Percentiles rank a stretch among this genome's conserved stretches.
Conservation (phyloP, 2,329 filamentous ascomycete species). For the Fusarium staphyleae region DNA sequence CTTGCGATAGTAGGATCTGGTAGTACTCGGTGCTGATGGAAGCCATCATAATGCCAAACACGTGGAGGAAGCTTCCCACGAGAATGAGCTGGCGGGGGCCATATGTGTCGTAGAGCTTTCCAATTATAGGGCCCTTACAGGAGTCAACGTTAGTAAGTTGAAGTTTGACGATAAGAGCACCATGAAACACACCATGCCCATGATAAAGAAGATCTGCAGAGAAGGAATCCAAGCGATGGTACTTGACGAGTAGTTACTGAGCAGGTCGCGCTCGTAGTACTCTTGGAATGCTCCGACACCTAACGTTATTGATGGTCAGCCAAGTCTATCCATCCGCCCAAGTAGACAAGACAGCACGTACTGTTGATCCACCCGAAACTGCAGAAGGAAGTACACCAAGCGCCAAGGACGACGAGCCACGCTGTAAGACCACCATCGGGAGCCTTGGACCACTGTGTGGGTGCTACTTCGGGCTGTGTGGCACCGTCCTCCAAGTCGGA, state of each 20-base stretch:
- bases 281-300: slow-evolving; percentile 62
- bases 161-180: background rate
- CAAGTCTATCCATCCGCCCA: background rate
- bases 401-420: slow-evolving; percentile 51
- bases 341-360: slow-evolving; percentile 42
- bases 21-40: slow-evolving; percentile 55
- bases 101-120: slow-evolving; percentile 67
- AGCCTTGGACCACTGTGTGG: background rate
- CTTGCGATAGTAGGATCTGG: slow-evolving; percentile 51
- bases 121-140: slow-evolving; percentile 63
- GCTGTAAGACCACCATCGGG: slow-evolving; percentile 21
- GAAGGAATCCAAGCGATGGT: slow-evolving; percentile 69
- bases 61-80: slow-evolving; percentile 60
- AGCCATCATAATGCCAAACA: slow-evolving; percentile 70
- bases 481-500: slow-evolving; percentile 19
- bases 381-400: slow-evolving; percentile 52
- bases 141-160: slow-evolving; percentile 4
- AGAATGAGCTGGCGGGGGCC: slow-evolving; percentile 65
- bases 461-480: background rate
- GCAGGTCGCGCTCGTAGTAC: slow-evolving; percentile 60
- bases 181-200: slow-evolving; percentile 48
- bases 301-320: slow-evolving; percentile 20
- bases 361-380: slow-evolving; percentile 54
- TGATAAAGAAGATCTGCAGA: slow-evolving; percentile 63
- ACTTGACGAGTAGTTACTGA: slow-evolving; percentile 58